Conservation (phyloP, 108 stramenopile genomes). For the Cyclotella sp. region DNA sequence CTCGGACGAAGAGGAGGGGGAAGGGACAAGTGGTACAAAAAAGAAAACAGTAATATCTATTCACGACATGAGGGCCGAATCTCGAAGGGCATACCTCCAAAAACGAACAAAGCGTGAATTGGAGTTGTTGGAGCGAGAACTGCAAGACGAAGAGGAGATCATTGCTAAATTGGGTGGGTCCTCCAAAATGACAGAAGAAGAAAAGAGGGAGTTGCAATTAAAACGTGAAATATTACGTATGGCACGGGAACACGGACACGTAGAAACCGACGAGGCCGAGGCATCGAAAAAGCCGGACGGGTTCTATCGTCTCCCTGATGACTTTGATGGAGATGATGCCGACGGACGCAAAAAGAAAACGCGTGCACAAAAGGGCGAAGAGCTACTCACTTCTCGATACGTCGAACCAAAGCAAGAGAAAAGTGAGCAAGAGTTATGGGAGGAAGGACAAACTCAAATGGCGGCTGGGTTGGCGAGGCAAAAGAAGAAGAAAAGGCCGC, state of each 20-base stretch:
- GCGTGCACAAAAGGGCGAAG: conserved; percentile 71
- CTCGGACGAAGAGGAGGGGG: conserved; percentile 49
- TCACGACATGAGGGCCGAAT: conserved; percentile 81
- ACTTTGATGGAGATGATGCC: conserved; percentile 57
- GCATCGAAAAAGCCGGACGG: conserved; percentile 63
- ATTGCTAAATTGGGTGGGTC: conserved; percentile 65
- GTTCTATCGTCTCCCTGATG: conserved; percentile 80
- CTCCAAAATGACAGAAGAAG: conserved; percentile 71
- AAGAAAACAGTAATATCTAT: conserved; percentile 61
- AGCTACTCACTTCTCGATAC: conserved; percentile 88
- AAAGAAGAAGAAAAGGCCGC: conserved; percentile 30
- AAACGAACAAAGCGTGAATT: conserved; percentile 95
- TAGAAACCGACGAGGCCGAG: conserved; percentile 53
- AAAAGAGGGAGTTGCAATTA: conserved; percentile 76
- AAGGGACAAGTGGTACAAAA: conserved; percentile 5
- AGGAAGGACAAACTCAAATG: conserved; percentile 92
- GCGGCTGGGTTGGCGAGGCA: conserved; percentile 48
- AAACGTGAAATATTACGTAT: conserved; percentile 85
- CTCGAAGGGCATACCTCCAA: conserved; percentile 91
- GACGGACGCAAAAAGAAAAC: conserved; percentile 47
- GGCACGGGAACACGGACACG: conserved; percentile 60
- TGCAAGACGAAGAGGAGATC: conserved; percentile 95
- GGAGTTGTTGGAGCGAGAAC: conserved; percentile 81
- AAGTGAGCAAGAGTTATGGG: conserved; percentile 97
- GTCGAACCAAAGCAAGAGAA: conserved; percentile 90